Evolutionary conservation across 2,329 filamentous ascomycete species (phyloP), one percentile per base, ranked within the genome.

Genomic region (Fusarium dlaminii): DNA sequence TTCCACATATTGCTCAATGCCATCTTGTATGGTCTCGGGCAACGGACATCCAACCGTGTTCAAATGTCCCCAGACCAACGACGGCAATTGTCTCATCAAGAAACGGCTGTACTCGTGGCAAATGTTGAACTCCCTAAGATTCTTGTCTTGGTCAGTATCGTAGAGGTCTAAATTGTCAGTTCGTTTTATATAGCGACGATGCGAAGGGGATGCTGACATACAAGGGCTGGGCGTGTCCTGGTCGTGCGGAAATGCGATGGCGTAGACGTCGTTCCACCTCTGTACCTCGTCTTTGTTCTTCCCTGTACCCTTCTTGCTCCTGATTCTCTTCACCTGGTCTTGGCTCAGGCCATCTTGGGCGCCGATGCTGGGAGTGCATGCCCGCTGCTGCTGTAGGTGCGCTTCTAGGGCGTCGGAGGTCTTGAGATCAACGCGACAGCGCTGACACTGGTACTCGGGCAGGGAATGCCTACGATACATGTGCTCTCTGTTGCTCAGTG

Each of bases 381-480:
- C 37, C 3, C 2, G 10, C 20, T 2, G 1, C 6, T 55, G 36
- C 29, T 24, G 37, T 0, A 3, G 3, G 17, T 55, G 36, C 4
- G 24, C 20, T 0, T 40, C 24, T 0, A 55, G 36, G 0, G 52
- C 27, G 4, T 32, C 37, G 0, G 14, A 24, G 0, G 14, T 42
- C 12, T 32, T 1, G 37, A 56, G 52, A 20, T 56, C 52, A 0
- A 9, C 4, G 14, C 14, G 18, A 11, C 51, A 55, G 13, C 51
- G 51, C 20, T 2, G 36, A 11, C 51, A 55, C 1, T 40, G 51
- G 12, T 55, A 40, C 15, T n/a, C 18, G 5, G 51, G 51, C 15
- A 55, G 1, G 0, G 15, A 13, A 2, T 55, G 51, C 1, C 5
- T 6, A 0, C 51, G 14, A 3, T 18, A 9, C 1, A 55, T 18